Percentiles rank a stretch among this genome's conserved stretches.
Evolutionary conservation across 2,329 filamentous ascomycete species (phyloP).

Genomic region (Talaromyces albobiverticillius): DNA sequence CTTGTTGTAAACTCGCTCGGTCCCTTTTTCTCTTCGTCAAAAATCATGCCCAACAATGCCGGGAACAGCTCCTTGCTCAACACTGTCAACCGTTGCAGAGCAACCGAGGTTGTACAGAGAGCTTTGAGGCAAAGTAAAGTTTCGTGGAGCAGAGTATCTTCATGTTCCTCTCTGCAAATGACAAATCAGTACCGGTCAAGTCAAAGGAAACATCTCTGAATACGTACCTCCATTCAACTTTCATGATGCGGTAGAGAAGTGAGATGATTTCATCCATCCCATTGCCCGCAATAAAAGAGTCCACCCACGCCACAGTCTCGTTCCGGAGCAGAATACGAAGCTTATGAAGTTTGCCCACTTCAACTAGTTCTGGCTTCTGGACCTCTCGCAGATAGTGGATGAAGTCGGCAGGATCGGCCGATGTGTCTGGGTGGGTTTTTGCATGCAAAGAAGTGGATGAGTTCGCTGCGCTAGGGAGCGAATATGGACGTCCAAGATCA

Average conservation of each 20-base stretch:
- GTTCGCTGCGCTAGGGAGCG: slow-evolving; percentile 55
- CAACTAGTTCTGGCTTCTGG: slow-evolving; percentile 75
- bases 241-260: slow-evolving; percentile 86
- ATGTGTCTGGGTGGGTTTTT: slow-evolving; percentile 68
- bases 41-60: slow-evolving; percentile 80
- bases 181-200: background rate
- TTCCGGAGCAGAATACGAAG: slow-evolving; percentile 84
- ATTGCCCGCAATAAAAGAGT: slow-evolving; percentile 81
- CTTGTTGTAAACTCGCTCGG: slow-evolving; percentile 95
- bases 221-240: slow-evolving; percentile 87
- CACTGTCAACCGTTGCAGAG: slow-evolving; percentile 74
- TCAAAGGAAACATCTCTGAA: background rate
- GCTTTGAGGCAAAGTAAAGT: slow-evolving; percentile 90
- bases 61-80: slow-evolving; percentile 83
- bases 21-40: slow-evolving; percentile 97
- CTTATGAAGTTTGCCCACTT: slow-evolving; percentile 95
- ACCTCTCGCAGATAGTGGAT: slow-evolving; percentile 80
- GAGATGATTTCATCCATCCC: slow-evolving; percentile 91
- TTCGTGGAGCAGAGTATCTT: slow-evolving; percentile 89
- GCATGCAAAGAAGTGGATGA: slow-evolving; percentile 55
- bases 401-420: slow-evolving; percentile 76
- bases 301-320: slow-evolving; percentile 93
- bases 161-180: slow-evolving; percentile 78
- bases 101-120: slow-evolving; percentile 84
- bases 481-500: slow-evolving; percentile 63